Conservation (phyloP, 116 monocot genomes). For the Phalaenopsis hybrid region DNA sequence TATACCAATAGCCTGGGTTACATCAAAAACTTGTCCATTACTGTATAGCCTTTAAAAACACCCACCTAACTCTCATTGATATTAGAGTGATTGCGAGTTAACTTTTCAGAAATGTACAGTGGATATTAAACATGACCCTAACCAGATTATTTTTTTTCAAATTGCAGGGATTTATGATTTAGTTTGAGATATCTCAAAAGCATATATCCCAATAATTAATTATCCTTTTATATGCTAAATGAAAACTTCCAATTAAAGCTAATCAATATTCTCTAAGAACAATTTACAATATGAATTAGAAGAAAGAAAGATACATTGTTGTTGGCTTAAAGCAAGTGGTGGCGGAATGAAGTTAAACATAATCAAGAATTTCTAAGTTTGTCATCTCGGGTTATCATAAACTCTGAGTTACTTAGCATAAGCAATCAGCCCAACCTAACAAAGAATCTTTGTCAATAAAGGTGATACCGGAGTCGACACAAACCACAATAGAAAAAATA, state of each 20-base stretch:
- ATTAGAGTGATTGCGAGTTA: not conserved
- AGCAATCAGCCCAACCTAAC: too few relatives aligned
- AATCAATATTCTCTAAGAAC: too few relatives aligned
- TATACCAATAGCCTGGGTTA: not conserved
- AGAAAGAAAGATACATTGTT: too few relatives aligned
- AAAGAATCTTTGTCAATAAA: too few relatives aligned
- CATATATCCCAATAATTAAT: not conserved
- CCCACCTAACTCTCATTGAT: not conserved
- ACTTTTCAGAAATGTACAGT: not conserved
- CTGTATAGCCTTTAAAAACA: not conserved
- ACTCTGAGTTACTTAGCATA: too few relatives aligned
- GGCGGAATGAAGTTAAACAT: too few relatives aligned
- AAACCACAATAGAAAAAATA: too few relatives aligned
- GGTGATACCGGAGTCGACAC: too few relatives aligned
- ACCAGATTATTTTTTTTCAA: not conserved
- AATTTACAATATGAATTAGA: too few relatives aligned
- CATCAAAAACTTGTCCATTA: not conserved
- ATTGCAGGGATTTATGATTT: not conserved
- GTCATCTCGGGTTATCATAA: too few relatives aligned
- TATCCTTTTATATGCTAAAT: not conserved
- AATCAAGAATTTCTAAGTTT: too few relatives aligned
- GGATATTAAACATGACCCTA: not conserved
- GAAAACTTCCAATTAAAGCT: not conserved
- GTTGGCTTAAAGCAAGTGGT: too few relatives aligned
- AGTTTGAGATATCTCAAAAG: not conserved